Evolutionary conservation across 495 filamentous ascomycete species (phyloP).

Genomic region (Aspergillus affinis): DNA sequence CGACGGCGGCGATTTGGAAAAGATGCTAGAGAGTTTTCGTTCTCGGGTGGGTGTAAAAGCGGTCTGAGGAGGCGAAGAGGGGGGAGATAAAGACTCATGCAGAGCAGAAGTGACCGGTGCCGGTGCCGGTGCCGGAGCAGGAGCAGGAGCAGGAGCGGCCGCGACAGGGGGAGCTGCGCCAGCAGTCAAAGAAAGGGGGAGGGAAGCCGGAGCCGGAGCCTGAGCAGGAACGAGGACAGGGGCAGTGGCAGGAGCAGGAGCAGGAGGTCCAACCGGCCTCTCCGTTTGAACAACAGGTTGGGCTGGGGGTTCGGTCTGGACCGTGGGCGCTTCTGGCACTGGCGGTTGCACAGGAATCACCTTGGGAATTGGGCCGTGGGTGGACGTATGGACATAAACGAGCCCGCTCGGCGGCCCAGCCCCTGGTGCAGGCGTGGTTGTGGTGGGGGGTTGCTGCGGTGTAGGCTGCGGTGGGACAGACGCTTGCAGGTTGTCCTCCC

Average conservation of each 20-base stretch:
- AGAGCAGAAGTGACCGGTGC: conserved; percentile 30
- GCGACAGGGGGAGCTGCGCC: conserved; percentile 3
- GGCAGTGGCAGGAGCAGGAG: neutral
- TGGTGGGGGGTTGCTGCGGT: conserved; percentile 16
- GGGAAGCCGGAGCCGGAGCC: neutral
- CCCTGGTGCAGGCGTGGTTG: conserved; percentile 2
- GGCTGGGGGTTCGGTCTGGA: neutral
- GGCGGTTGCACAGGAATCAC: conserved; percentile 7
- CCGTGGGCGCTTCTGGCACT: neutral
- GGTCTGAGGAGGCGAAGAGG: conserved; percentile 34
- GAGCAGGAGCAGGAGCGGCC: conserved; percentile 16
- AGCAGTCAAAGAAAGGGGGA: neutral
- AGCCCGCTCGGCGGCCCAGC: conserved; percentile 17
- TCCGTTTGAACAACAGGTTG: neutral
- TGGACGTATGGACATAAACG: conserved; percentile 36
- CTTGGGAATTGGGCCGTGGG: conserved; percentile 36
- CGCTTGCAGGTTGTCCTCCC: neutral
- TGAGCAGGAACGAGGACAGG: neutral
- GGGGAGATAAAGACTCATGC: conserved; percentile 42
- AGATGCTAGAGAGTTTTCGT: conserved; percentile 65
- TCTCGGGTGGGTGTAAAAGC: conserved; percentile 67
- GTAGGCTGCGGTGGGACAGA: conserved; percentile 24
- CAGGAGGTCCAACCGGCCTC: conserved; percentile 1
- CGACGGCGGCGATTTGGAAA: conserved; percentile 61
- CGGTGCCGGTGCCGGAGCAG: conserved; percentile 1